A percentile compares a stretch with the other conserved stretches of the same genome.
phyloP scores from a whole-genome alignment of 2,329 filamentous ascomycete species.

The Alternaria ventricosa region DNA sequence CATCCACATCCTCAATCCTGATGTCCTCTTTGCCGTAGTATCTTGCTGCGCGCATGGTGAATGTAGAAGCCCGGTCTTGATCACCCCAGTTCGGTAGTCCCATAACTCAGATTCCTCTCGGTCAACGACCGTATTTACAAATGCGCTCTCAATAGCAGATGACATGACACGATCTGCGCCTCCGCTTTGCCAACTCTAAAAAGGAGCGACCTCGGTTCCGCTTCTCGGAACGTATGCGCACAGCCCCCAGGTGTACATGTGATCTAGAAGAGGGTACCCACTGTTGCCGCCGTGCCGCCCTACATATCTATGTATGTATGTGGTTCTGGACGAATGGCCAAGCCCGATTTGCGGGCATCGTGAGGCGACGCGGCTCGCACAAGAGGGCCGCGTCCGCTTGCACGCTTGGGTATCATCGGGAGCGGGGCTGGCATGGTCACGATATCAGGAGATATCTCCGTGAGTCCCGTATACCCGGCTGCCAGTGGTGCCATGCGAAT shows the following conservation, averaged over 20 bases:
- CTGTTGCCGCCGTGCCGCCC: not conserved
- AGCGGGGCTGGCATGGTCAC: not conserved
- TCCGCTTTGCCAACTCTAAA: not conserved
- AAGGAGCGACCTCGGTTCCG: conserved; percentile 5
- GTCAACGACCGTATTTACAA: conserved; percentile 36
- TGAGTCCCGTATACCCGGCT: conserved; percentile 10
- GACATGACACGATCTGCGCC: conserved; percentile 21
- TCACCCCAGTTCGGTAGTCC: conserved; percentile 9
- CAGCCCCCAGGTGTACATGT: conserved; percentile 1
- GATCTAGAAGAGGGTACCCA: conserved; percentile 2
- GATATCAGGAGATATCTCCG: not conserved
- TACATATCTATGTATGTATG: not conserved
- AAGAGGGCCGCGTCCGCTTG: conserved; percentile 10
- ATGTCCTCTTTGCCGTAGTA: conserved; percentile 65
- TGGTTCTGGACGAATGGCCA: not conserved
- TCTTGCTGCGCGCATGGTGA: conserved; percentile 60
- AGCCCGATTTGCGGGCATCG: not conserved
- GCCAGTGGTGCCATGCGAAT: conserved; percentile 1
- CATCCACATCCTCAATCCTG: conserved; percentile 59
- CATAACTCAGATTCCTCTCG: conserved; percentile 9
- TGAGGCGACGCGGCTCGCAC: conserved; percentile 9
- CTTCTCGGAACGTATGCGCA: conserved; percentile 1
- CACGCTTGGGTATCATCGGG: not conserved
- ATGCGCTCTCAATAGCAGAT: conserved; percentile 37
- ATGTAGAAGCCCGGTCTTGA: not conserved